Evolutionary conservation across 371 early-diverging fungal genomes (phyloP).

Genomic region (Syncephalastrum racemosum): DNA sequence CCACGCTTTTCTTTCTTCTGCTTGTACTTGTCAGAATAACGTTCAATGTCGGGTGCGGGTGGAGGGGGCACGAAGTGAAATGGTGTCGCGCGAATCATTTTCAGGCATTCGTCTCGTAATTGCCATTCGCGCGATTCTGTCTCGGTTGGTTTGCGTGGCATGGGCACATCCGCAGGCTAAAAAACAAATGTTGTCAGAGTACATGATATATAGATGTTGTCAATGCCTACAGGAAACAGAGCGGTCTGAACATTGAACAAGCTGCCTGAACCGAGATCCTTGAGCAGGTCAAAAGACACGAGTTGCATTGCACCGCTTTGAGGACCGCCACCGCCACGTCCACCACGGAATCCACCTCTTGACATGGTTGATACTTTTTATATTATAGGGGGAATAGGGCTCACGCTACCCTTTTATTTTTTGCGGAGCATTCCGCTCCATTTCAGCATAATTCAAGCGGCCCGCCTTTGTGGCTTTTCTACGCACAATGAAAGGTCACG

Average conservation of each 20-base stretch:
- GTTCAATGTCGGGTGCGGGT: conserved; percentile 45
- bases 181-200: not conserved
- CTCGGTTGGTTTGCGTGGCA: conserved; percentile 42
- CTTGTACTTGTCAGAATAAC: conserved; percentile 52
- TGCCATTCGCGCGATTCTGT: conserved; percentile 35
- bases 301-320: conserved; percentile 45
- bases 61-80: conserved; percentile 35
- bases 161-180: conserved; percentile 47
- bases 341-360: conserved; percentile 40
- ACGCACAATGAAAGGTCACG: too few relatives aligned
- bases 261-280: conserved; percentile 43
- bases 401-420: too few relatives aligned
- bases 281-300: conserved; percentile 44
- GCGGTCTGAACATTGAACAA: conserved; percentile 47
- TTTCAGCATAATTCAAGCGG: too few relatives aligned
- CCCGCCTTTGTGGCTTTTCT: too few relatives aligned
- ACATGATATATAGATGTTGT: not conserved
- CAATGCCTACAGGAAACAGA: conserved; percentile 39
- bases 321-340: conserved; percentile 39
- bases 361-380: too few relatives aligned
- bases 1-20: conserved; percentile 17
- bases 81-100: conserved; percentile 34
- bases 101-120: conserved; percentile 29
- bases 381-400: too few relatives aligned
- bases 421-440: too few relatives aligned